Evolutionary conservation across 164 flowering plant genomes (phyloP).

Genomic region (Amborella trichopoda): DNA sequence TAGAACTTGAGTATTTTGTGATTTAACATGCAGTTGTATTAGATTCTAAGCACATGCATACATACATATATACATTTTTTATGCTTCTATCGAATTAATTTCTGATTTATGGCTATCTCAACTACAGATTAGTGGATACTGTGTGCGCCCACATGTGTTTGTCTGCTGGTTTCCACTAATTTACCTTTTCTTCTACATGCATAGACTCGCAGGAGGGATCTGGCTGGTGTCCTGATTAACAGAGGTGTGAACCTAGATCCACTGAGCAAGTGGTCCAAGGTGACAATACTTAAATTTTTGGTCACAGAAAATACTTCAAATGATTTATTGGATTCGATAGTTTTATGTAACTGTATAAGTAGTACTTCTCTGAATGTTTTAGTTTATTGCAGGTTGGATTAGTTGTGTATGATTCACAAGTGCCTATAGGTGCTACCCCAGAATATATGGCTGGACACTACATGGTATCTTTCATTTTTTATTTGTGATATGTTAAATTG

Average conservation of each 20-base stretch:
- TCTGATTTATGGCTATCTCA: too few relatives aligned
- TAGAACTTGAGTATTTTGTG: too few relatives aligned
- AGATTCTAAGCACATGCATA: too few relatives aligned
- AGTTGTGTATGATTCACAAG: constrained; percentile 95
- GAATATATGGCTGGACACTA: constrained; percentile 98
- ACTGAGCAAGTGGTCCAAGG: constrained; percentile 96
- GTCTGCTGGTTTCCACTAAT: not conserved
- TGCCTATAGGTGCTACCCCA: constrained; percentile 98
- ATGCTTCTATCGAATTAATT: too few relatives aligned
- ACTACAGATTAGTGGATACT: too few relatives aligned
- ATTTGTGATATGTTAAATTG: not conserved
- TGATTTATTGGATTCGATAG: too few relatives aligned
- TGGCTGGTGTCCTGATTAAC: constrained; percentile 82
- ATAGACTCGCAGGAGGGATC: constrained; percentile 81
- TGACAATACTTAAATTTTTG: constrained; percentile 14
- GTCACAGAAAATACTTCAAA: too few relatives aligned
- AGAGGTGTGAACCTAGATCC: constrained; percentile 94
- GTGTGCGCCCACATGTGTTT: not conserved
- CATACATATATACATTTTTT: too few relatives aligned
- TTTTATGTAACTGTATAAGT: not conserved
- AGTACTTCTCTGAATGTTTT: not conserved
- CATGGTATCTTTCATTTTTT: constrained; percentile 38
- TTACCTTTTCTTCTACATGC: not conserved
- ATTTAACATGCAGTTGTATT: too few relatives aligned
- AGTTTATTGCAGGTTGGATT: constrained; percentile 68